Conservation (phyloP, 129 eudicot species). For the Tagetes patula region DNA sequence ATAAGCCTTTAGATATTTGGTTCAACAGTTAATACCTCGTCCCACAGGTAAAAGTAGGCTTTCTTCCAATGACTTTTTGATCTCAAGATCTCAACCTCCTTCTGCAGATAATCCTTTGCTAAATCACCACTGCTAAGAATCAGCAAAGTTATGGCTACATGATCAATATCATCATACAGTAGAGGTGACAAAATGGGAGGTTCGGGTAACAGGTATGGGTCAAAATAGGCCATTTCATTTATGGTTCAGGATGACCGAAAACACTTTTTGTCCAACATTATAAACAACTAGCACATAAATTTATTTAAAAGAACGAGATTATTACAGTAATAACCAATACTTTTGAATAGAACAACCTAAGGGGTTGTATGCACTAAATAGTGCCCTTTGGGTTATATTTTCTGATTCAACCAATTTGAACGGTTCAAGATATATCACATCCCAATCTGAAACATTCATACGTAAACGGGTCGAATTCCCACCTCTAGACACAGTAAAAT, state of each 20-base stretch:
- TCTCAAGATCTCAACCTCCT: slow-evolving; percentile 83
- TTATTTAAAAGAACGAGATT: background rate
- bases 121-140: slow-evolving; percentile 69
- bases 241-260: background rate
- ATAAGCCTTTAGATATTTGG: slow-evolving; percentile 1
- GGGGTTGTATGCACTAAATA: background rate
- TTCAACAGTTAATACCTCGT: slow-evolving; percentile 62
- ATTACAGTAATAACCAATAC: background rate
- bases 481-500: background rate
- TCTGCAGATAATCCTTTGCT: slow-evolving; percentile 66
- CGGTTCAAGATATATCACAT: background rate
- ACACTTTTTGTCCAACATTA: background rate
- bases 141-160: slow-evolving; percentile 26
- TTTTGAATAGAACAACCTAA: background rate
- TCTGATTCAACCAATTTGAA: slow-evolving; percentile 1
- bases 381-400: background rate
- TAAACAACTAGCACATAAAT: background rate
- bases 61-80: slow-evolving; percentile 87
- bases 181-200: slow-evolving; percentile 12
- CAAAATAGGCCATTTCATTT: background rate
- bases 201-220: background rate
- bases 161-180: slow-evolving; percentile 10
- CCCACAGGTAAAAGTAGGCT: slow-evolving; percentile 98
- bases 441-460: background rate
- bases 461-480: background rate